These are phyloP conservation scores for Amphirosellinia nigrospora DNA, from an alignment of 495 filamentous ascomycete genomes.

Conservation along the genomic window DNA sequence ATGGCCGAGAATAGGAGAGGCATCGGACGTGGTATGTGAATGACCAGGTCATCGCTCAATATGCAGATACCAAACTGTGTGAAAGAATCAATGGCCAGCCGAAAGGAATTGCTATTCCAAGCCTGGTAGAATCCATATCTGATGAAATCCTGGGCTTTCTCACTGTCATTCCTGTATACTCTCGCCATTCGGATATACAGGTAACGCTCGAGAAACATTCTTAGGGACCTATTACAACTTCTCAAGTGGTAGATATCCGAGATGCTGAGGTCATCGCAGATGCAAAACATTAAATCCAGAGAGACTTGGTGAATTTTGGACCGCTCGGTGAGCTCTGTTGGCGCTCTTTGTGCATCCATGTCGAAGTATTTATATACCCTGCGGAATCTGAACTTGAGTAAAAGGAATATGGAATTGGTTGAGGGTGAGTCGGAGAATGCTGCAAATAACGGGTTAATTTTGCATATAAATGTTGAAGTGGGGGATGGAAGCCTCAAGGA, in stretches of 20 bases:
- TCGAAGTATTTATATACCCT: not conserved
- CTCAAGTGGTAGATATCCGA: not conserved
- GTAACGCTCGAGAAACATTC: not conserved
- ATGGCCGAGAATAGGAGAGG: not conserved
- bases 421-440: too few relatives aligned
- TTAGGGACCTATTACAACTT: not conserved
- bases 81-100: not conserved
- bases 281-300: not conserved
- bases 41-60: not conserved
- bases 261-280: not conserved
- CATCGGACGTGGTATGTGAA: rapidly evolving
- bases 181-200: not conserved
- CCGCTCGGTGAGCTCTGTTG: not conserved
- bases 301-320: not conserved
- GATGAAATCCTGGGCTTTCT: not conserved
- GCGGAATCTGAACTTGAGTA: too few relatives aligned
- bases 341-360: not conserved
- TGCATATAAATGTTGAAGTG: too few relatives aligned
- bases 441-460: too few relatives aligned
- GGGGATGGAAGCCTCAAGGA: too few relatives aligned
- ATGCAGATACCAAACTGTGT: too few relatives aligned
- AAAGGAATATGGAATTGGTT: too few relatives aligned
- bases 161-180: not conserved
- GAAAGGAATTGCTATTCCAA: not conserved
- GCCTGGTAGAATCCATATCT: not conserved